Evolutionary conservation across 192 early-diverging fungal species (phyloP).

Genomic region (Coemansia sp.): DNA sequence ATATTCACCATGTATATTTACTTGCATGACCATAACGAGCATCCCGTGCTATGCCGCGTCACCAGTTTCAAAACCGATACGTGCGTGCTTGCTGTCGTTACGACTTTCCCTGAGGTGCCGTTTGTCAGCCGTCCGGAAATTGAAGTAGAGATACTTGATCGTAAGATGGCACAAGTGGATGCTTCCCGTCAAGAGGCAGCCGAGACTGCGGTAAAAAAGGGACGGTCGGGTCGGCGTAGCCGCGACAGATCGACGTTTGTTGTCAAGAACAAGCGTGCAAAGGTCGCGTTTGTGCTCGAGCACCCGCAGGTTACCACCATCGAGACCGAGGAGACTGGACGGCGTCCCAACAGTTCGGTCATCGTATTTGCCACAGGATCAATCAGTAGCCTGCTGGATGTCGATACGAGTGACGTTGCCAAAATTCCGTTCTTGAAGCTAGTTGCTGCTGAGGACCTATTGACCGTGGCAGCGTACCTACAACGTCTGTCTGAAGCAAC

Average conservation of each 20-base stretch:
- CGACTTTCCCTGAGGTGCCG: constrained; percentile 34
- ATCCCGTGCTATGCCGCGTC: constrained; percentile 15
- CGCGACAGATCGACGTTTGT: constrained; percentile 14
- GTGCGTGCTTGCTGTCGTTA: constrained; percentile 24
- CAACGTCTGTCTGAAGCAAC: constrained; percentile 6
- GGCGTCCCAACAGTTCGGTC: constrained; percentile 16
- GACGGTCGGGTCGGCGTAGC: not conserved
- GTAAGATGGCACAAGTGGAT: constrained; percentile 26
- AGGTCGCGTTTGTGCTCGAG: constrained; percentile 38
- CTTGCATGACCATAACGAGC: not conserved
- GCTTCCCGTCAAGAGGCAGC: constrained; percentile 14
- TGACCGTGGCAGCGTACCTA: constrained; percentile 1
- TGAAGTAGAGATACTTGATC: constrained; percentile 39
- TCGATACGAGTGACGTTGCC: constrained; percentile 30
- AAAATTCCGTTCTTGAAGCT: constrained; percentile 37
- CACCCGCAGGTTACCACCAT: constrained; percentile 11
- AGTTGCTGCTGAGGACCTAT: constrained; percentile 35
- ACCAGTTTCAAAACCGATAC: constrained; percentile 44
- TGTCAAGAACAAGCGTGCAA: constrained; percentile 19
- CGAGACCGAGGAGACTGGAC: constrained; percentile 9
- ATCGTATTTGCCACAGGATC: constrained; percentile 41
- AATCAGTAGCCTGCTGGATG: constrained; percentile 28
- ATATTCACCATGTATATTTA: not conserved
- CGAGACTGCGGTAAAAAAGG: constrained; percentile 19
- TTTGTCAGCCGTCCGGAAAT: constrained; percentile 20